phyloP scores from a whole-genome alignment of 1,284 basidiomycete genomes.

The Microbotryum violaceum region DNA sequence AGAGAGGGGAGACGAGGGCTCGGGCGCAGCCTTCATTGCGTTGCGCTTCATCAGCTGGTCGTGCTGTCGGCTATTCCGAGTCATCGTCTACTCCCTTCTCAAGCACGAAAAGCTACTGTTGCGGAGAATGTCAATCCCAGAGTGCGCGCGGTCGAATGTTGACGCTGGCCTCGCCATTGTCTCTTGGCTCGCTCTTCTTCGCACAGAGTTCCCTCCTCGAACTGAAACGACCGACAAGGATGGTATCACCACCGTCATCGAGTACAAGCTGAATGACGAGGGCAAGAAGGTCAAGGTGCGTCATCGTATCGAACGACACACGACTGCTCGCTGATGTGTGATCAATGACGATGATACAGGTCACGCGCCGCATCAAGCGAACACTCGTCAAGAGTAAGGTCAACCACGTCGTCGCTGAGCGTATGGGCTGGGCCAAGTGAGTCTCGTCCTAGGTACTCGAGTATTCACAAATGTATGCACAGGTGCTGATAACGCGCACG shows the following conservation, averaged over 20 bases:
- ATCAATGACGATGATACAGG: constrained; percentile 45
- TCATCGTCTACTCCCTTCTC: too few relatives aligned
- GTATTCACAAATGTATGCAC: too few relatives aligned
- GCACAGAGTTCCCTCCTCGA: constrained; percentile 38
- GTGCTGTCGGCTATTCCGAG: too few relatives aligned
- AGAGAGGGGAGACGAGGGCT: not conserved
- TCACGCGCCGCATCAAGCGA: constrained; percentile 78
- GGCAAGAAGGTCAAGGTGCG: constrained; percentile 89
- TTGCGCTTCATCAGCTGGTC: too few relatives aligned
- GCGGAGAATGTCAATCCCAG: too few relatives aligned
- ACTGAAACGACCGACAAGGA: constrained; percentile 72
- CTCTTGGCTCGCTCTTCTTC: too few relatives aligned
- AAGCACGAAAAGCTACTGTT: too few relatives aligned
- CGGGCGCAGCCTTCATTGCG: too few relatives aligned
- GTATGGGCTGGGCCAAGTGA: constrained; percentile 80
- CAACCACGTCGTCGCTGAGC: constrained; percentile 84
- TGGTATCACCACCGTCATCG: constrained; percentile 76
- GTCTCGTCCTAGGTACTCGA: constrained; percentile 11
- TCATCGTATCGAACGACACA: constrained; percentile 1
- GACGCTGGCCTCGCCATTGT: too few relatives aligned
- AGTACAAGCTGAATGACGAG: constrained; percentile 79
- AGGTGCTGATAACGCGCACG: not conserved
- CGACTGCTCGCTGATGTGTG: not conserved
- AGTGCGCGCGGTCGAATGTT: too few relatives aligned
- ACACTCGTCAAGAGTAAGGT: constrained; percentile 87